Percentiles rank a stretch among this genome's conserved stretches.
Conservation (phyloP, 371 early-diverging fungal genomes). For the Mucor lusitanicus region DNA sequence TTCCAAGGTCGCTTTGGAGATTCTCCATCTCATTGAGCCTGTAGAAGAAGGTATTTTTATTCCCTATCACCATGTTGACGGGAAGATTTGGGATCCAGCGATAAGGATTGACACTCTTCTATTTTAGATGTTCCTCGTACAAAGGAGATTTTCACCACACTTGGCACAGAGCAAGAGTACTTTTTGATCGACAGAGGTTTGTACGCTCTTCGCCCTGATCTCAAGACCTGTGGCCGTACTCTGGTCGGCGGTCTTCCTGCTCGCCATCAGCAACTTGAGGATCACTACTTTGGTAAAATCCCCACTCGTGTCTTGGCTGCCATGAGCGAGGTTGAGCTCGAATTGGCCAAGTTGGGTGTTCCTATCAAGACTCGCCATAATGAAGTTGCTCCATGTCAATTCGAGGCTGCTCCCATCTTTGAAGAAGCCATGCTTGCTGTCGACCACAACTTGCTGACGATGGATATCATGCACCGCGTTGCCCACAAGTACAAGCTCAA, state of each 20-base stretch:
- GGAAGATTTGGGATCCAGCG: neutral
- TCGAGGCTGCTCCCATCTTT: slow-evolving; percentile 97
- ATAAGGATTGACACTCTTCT: neutral
- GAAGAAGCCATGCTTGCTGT: slow-evolving; percentile 95
- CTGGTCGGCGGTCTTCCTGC: slow-evolving; percentile 93
- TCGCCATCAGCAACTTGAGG: slow-evolving; percentile 98
- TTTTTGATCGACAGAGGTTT: slow-evolving; percentile 94
- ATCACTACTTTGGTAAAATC: slow-evolving; percentile 98
- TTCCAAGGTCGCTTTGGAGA: slow-evolving; percentile 75
- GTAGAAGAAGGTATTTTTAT: slow-evolving; percentile 43
- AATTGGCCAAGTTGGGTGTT: slow-evolving; percentile 92
- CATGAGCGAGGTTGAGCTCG: slow-evolving; percentile 93
- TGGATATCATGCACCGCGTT: slow-evolving; percentile 96
- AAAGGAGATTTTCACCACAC: slow-evolving; percentile 83
- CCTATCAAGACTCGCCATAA: slow-evolving; percentile 99
- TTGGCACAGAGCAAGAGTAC: slow-evolving; percentile 98
- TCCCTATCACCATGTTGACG: neutral
- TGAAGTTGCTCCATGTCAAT: slow-evolving; percentile 98
- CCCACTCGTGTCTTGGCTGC: slow-evolving; percentile 91
- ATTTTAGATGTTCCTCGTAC: slow-evolving; percentile 38
- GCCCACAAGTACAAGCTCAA: slow-evolving; percentile 96
- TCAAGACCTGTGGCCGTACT: slow-evolving; percentile 95
- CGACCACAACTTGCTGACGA: slow-evolving; percentile 97
- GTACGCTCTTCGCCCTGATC: slow-evolving; percentile 92
- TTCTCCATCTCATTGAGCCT: slow-evolving; percentile 75